Base-by-base conservation (phyloP, 352 stramenopile genomes). In the Phytophthora aleatoria region DNA sequence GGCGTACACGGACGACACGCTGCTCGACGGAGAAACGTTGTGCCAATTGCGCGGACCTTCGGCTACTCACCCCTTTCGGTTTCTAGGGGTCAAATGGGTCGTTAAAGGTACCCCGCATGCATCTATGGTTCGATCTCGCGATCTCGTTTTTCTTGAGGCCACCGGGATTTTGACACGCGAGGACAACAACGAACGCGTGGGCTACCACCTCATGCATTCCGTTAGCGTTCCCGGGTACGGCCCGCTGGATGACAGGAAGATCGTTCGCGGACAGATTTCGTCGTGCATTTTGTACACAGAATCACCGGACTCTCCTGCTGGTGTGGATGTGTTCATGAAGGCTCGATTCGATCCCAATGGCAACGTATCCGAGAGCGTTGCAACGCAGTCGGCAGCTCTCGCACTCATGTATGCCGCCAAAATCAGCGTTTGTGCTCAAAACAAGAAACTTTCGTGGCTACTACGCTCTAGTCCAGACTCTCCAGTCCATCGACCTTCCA, bases 191-290 rank as follows among this genome's bases (percentile, higher is more conserved):
- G 69, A 79, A 42, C 72, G 69, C 36, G 51, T 83, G 6, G 77
- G 77, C 0, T 86, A 82, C 30, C 73, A 82, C 52, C 62, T 85
- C 16, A 83, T 83, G 69, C 72, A 82, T 36, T 83, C 74, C 3
- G 70, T 85, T 15, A 60, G 65, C 12, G 16, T 85, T 9, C 71
- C 71, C 0, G 62, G 64, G 16, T 78, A 71, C 59, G 55, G 57
- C 13, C 62, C 72, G 27, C 58, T 89, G 12, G 50, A 67, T 3
- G 62, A 81, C 35, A 50, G 59, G 43, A 68, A 75, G 51, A 66
- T 82, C 27, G 49, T 83, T 5, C 76, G 74, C 20, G 73, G 50
- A 15, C 61, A 69, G 9, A 52, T 80, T 5, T 81, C 73, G 38
- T 75, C 61, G 24, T 85, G 76, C 48, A 67, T 73, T 15, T 44